Percentiles rank a stretch among this genome's conserved stretches.
Conservation (phyloP, 192 early-diverging fungal genomes). For the Mortierella hygrophila region DNA sequence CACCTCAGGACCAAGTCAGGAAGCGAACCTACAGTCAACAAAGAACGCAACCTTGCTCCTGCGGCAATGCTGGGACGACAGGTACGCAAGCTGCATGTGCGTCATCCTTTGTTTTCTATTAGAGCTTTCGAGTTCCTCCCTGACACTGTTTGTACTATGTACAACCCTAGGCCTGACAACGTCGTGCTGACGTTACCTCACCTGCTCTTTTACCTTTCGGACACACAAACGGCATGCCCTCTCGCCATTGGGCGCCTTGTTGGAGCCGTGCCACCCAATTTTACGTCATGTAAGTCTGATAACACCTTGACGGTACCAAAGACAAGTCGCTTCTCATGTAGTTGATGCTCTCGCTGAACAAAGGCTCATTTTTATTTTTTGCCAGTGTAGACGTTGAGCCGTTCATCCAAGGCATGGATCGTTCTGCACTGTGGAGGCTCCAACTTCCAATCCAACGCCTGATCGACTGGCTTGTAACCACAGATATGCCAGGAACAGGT, state of each 20-base stretch:
- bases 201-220: conserved; percentile 31
- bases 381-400: conserved; percentile 34
- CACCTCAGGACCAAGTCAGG: not conserved
- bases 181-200: conserved; percentile 36
- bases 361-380: not conserved
- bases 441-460: conserved; percentile 36
- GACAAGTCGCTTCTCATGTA: no score
- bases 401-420: conserved; percentile 35
- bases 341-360: not conserved
- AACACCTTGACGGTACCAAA: not conserved
- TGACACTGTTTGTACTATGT: not conserved
- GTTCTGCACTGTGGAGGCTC: conserved; percentile 26
- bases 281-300: conserved; percentile 28
- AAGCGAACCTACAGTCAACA: not conserved
- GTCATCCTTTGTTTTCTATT: not conserved
- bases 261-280: conserved; percentile 27
- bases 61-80: conserved; percentile 37
- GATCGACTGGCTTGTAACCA: conserved; percentile 39
- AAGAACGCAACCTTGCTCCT: conserved; percentile 27
- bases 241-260: conserved; percentile 32
- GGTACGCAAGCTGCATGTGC: conserved; percentile 6
- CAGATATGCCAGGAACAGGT: conserved; percentile 45
- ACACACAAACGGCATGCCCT: conserved; percentile 31
- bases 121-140: not conserved
- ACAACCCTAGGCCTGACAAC: conserved; percentile 26